These are phyloP conservation scores for Singerocomus inundabilis DNA, from an alignment of 1,284 basidiomycete genomes.

Conservation along the genomic window DNA sequence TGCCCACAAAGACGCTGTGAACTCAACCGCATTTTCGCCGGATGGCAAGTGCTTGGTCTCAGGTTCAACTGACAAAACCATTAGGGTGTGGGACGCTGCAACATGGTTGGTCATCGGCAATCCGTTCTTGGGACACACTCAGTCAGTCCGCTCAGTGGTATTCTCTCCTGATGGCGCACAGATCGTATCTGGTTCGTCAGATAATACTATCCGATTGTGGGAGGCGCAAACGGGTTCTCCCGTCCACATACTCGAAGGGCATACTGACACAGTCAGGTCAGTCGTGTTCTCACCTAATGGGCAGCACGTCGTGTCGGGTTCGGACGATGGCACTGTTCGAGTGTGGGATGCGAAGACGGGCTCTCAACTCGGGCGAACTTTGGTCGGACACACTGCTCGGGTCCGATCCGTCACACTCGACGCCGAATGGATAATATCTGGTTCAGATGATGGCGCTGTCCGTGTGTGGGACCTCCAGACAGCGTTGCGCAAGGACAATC, in stretches of 20 bases:
- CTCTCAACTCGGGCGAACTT: background rate
- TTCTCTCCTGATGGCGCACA: background rate
- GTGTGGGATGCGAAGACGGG: background rate
- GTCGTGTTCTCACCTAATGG: no score
- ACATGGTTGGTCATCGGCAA: background rate
- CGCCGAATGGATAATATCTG: no score
- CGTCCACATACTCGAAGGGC: background rate
- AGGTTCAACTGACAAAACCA: no score
- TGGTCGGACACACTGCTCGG: no score
- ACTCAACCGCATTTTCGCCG: background rate
- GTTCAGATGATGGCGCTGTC: no score
- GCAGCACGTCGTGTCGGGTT: no score
- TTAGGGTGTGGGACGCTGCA: background rate
- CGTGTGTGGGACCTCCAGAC: no score
- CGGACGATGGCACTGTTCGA: background rate
- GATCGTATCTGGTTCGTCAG: background rate
- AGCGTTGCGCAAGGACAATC: no score
- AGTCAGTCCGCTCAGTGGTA: background rate
- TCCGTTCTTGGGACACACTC: background rate
- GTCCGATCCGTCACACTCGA: no score
- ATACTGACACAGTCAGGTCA: background rate
- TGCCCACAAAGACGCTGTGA: conserved; percentile 1
- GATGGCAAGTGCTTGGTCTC: no score
- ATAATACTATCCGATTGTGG: background rate
- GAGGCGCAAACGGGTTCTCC: background rate